Conservation (phyloP, 306 rosid genomes). For the Gleditsia sinensis region DNA sequence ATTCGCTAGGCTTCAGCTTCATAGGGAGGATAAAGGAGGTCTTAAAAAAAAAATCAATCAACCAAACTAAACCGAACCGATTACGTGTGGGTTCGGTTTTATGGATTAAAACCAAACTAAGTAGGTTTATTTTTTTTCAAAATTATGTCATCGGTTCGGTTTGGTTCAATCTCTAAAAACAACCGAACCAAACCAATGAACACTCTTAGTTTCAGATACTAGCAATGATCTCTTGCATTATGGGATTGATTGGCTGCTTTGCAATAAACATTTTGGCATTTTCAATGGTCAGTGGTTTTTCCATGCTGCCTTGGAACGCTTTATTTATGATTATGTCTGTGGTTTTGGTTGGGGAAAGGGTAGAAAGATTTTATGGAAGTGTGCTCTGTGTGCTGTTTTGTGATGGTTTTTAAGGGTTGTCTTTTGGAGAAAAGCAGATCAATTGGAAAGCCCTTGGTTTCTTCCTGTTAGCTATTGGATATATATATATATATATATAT, state of each 20-base stretch:
- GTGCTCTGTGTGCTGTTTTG: conserved; percentile 8
- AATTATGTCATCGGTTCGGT: too few species aligned
- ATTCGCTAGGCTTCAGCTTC: too few species aligned
- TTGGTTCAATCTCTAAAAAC: too few species aligned
- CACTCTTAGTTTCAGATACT: not conserved
- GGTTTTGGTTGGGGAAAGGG: not conserved
- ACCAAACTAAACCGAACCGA: too few species aligned
- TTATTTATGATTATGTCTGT: not conserved
- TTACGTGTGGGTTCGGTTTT: too few species aligned
- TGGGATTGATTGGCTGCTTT: not conserved
- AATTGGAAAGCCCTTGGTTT: not conserved
- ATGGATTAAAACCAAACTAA: too few species aligned
- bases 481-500: too few species aligned
- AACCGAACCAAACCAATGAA: too few species aligned
- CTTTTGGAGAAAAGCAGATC: not conserved
- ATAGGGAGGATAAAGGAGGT: too few species aligned
- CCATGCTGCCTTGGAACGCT: not conserved
- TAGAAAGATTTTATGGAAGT: not conserved
- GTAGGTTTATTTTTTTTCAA: too few species aligned
- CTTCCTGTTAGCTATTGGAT: not conserved
- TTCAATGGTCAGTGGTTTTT: not conserved
- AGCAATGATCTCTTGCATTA: not conserved
- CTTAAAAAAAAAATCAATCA: too few species aligned
- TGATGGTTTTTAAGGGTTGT: not conserved
- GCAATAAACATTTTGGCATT: not conserved